Conservation (phyloP, 2,329 filamentous ascomycete genomes). For the Aspergillus terreus region DNA sequence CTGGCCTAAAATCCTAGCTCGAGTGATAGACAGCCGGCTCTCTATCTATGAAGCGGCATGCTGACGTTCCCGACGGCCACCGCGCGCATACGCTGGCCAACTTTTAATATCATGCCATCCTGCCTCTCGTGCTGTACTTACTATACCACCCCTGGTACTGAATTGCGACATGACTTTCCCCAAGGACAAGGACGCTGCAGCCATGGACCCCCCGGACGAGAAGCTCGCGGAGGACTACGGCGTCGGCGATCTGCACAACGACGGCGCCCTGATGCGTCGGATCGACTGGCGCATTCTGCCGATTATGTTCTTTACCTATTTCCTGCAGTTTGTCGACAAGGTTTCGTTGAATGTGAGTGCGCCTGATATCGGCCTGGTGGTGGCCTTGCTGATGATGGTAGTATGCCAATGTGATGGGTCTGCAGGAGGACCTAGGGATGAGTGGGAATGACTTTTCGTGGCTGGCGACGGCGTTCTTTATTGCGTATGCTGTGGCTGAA, state of each 20-base stretch:
- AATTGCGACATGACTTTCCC: not conserved
- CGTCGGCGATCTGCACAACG: conserved; percentile 33
- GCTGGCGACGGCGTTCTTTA: conserved; percentile 60
- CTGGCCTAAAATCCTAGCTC: not conserved
- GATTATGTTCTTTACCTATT: conserved; percentile 60
- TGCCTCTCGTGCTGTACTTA: not conserved
- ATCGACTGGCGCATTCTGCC: conserved; percentile 60
- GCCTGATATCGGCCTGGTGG: not conserved
- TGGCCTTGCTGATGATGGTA: conserved; percentile 23
- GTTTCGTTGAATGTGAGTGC: conserved; percentile 55
- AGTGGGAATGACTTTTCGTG: conserved; percentile 60
- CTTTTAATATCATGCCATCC: conserved; percentile 6
- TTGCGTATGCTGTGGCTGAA: conserved; percentile 58
- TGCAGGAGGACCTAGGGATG: conserved; percentile 54
- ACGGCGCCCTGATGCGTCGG: conserved; percentile 50
- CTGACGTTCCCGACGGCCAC: not conserved
- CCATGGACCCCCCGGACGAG: not conserved
- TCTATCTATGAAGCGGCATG: not conserved
- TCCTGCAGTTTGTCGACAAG: conserved; percentile 64
- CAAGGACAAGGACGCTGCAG: conserved; percentile 1
- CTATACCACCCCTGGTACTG: not conserved
- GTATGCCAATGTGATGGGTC: conserved; percentile 65
- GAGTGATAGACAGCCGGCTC: not conserved
- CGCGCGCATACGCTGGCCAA: not conserved
- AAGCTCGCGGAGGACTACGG: conserved; percentile 13